Conservation (phyloP, 2,329 filamentous ascomycete species). For the Epicoccum nigrum region DNA sequence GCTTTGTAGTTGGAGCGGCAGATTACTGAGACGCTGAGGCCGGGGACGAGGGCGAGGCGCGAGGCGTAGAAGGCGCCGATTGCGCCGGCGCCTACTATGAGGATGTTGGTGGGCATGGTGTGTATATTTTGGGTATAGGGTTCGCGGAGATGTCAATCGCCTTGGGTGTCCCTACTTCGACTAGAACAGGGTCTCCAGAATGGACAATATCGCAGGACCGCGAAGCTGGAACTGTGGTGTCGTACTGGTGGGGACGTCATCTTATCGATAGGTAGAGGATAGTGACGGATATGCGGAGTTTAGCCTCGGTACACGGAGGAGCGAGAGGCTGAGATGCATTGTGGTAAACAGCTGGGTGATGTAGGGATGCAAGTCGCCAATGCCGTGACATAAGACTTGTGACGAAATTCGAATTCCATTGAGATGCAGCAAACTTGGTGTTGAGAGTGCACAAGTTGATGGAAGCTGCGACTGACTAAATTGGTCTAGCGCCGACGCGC, state of each 20-base stretch:
- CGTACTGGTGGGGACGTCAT: conserved; percentile 6
- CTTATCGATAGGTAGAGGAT: conserved; percentile 22
- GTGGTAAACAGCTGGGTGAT: neutral
- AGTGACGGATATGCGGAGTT: conserved; percentile 14
- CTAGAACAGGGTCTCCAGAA: too few relatives aligned
- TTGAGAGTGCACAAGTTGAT: neutral
- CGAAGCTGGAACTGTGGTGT: conserved; percentile 1
- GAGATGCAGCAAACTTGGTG: neutral
- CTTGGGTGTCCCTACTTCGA: neutral
- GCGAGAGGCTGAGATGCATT: neutral
- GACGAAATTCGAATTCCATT: neutral
- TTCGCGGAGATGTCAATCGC: neutral
- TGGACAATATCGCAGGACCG: neutral
- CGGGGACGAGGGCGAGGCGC: conserved; percentile 64
- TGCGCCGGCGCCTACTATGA: conserved; percentile 73
- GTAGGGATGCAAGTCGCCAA: neutral
- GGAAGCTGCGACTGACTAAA: neutral
- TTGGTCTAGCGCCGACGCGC: neutral
- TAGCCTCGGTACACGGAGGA: conserved; percentile 21
- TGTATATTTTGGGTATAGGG: neutral
- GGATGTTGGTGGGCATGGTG: conserved; percentile 57
- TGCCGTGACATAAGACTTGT: neutral
- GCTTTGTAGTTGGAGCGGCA: conserved; percentile 75
- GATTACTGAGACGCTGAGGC: conserved; percentile 69
- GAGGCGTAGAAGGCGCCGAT: conserved; percentile 77